Evolutionary conservation across 257 asterid species (phyloP), one percentile per base, ranked within the genome.

Genomic region (Scutellaria minor): DNA sequence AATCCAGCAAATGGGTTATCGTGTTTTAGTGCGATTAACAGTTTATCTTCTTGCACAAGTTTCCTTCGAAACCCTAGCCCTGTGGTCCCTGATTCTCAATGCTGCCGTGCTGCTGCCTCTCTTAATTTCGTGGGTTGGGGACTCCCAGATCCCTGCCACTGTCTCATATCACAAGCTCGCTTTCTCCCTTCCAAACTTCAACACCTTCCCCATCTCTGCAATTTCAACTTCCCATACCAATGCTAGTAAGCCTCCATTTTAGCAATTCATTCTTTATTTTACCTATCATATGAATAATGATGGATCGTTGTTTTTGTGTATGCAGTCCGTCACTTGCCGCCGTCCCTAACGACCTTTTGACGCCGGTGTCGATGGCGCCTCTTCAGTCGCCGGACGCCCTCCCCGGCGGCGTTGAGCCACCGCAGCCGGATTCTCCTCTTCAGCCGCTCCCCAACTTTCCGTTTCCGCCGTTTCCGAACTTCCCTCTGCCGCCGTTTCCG

Each of bases 161-260:
- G 66, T 60, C 6, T 60, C 46, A 66, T 50, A 2, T 59, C 68
- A 1, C 1, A 53, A 15, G 9, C 5, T 18, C 18, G 18, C 4
- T 60, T 76, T 57, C 27, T 80, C 40, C 31, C 69, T 9, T 41
- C 70, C 53, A 76, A 80, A 35, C 81, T 73, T 37, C 66, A 67
- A 9, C 24, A 47, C 15, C 78, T 76, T 55, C 62, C 76, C 15
- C 20, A 3, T 31, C 65, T 71, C 44, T 78, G 83, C 81, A 75
- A 68, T 41, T 44, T 74, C 35, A 7, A 8, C 5, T 5, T 53
- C 58, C 6, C 60, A 18, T 40, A 60, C 62, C 5, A 24, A 15
- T 78, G 85, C 74, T 14, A 75, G 83, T 70, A 75, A 54, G 72
- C 4, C 8, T 35, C 39, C 44, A 13, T n/a, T 7, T 1, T 22